A percentile compares a stretch with the other conserved stretches of the same genome.
Evolutionary conservation across 2,329 filamentous ascomycete genomes (phyloP).

Genomic region (Emergomyces africanus): DNA sequence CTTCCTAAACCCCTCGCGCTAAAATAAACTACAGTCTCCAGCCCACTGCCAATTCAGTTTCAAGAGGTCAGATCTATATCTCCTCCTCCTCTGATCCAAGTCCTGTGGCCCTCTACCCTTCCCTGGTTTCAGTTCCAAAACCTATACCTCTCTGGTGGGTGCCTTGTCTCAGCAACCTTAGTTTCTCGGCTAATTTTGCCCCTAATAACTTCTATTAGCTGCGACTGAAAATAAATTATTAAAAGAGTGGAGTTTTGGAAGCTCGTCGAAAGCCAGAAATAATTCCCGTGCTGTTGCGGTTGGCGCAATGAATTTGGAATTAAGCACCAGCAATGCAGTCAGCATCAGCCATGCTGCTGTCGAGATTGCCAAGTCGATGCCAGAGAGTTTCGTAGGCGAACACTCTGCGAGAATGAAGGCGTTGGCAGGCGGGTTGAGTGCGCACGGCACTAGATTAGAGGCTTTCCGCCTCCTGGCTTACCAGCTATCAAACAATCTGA

Average conservation of each 20-base stretch:
- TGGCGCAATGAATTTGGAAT: neutral
- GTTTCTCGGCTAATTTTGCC: neutral
- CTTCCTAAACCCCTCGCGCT: neutral
- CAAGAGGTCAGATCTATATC: neutral
- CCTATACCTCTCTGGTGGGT: neutral
- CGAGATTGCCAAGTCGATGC: neutral
- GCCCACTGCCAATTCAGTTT: neutral
- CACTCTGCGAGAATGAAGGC: neutral
- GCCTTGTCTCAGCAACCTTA: neutral
- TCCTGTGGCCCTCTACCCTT: neutral
- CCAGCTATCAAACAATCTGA: neutral
- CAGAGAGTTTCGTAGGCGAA: neutral
- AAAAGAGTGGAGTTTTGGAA: neutral
- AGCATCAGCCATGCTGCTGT: neutral
- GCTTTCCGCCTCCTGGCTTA: neutral
- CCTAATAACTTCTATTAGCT: neutral
- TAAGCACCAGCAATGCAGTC: neutral
- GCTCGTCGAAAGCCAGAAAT: neutral
- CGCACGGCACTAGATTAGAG: neutral
- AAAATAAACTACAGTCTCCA: neutral
- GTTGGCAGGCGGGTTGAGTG: neutral
- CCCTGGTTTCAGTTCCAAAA: constrained; percentile 1
- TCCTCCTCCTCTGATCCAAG: neutral
- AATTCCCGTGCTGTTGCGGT: neutral
- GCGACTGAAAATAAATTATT: neutral